phyloP scores from a whole-genome alignment of 495 filamentous ascomycete species.

The Penicillium odoratum region DNA sequence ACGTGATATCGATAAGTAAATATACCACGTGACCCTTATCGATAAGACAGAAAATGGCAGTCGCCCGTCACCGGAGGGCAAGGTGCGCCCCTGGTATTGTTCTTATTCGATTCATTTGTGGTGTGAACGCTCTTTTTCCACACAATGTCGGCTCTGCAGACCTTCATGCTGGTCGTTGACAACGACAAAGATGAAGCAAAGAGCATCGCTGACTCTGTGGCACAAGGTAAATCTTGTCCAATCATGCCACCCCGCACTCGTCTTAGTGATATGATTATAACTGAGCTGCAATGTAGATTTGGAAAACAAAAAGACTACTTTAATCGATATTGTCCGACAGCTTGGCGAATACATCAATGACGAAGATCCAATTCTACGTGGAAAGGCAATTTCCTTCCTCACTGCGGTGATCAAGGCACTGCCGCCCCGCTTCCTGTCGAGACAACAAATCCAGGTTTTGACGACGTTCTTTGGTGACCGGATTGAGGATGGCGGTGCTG shows the following conservation, averaged over 20 bases:
- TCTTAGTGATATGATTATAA: constrained; percentile 16
- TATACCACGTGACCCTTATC: constrained; percentile 29
- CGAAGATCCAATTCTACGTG: constrained; percentile 62
- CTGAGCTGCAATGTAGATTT: constrained; percentile 46
- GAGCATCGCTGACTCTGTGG: constrained; percentile 56
- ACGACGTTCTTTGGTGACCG: constrained; percentile 61
- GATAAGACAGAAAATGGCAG: constrained; percentile 29
- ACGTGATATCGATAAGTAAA: constrained; percentile 23
- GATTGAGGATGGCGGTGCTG: constrained; percentile 58
- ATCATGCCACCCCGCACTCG: constrained; percentile 23
- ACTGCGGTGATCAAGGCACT: constrained; percentile 62
- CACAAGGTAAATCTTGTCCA: constrained; percentile 46
- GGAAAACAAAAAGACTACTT: constrained; percentile 59
- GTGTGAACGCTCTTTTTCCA: background rate
- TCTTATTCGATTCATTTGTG: constrained; percentile 19
- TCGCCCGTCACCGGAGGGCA: constrained; percentile 20
- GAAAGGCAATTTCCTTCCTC: constrained; percentile 68
- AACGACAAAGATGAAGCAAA: constrained; percentile 61
- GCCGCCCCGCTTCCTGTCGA: constrained; percentile 58
- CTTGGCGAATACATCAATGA: constrained; percentile 71
- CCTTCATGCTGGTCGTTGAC: constrained; percentile 65
- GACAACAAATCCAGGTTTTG: constrained; percentile 65
- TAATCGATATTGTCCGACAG: constrained; percentile 67
- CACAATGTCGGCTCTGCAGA: constrained; percentile 62
- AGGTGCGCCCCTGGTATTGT: constrained; percentile 4